Evolutionary conservation across 2,329 filamentous ascomycete species (phyloP).

Genomic region (Neonectria punicea): DNA sequence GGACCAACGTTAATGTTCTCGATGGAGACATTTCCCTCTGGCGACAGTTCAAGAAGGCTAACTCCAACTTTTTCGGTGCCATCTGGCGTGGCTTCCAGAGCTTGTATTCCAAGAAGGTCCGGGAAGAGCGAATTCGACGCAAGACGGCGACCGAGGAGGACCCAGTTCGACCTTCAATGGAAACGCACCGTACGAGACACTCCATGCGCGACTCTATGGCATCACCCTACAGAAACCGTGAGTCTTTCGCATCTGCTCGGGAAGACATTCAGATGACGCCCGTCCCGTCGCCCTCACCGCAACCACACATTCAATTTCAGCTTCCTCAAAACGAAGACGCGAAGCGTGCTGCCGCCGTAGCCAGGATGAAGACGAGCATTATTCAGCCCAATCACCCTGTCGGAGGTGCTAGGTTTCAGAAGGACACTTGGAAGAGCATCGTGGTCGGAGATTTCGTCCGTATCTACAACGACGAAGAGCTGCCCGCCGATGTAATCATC

Average conservation of each 20-base stretch:
- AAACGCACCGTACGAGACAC: conserved; percentile 49
- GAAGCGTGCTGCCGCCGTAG: conserved; percentile 51
- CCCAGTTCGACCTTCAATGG: conserved; percentile 70
- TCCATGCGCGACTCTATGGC: conserved; percentile 53
- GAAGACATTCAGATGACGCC: conserved; percentile 96
- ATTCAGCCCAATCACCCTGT: conserved; percentile 76
- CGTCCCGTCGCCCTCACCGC: conserved; percentile 81
- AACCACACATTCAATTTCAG: conserved; percentile 50
- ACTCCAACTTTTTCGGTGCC: conserved; percentile 67
- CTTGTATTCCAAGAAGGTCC: conserved; percentile 63
- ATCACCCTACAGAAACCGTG: conserved; percentile 64
- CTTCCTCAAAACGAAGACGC: conserved; percentile 51
- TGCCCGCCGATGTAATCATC: conserved; percentile 93
- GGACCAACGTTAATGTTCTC: conserved; percentile 92
- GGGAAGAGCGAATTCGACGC: conserved; percentile 59
- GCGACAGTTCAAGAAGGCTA: conserved; percentile 92
- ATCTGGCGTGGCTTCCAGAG: conserved; percentile 61
- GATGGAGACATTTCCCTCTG: conserved; percentile 87
- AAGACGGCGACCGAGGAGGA: conserved; percentile 54
- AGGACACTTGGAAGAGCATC: conserved; percentile 94
- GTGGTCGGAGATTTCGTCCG: conserved; percentile 96
- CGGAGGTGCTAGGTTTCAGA: conserved; percentile 85
- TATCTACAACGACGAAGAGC: conserved; percentile 94
- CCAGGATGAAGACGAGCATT: conserved; percentile 65
- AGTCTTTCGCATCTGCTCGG: conserved; percentile 64